phyloP scores from a whole-genome alignment of 2,329 filamentous ascomycete genomes.

The Alternaria sp. region DNA sequence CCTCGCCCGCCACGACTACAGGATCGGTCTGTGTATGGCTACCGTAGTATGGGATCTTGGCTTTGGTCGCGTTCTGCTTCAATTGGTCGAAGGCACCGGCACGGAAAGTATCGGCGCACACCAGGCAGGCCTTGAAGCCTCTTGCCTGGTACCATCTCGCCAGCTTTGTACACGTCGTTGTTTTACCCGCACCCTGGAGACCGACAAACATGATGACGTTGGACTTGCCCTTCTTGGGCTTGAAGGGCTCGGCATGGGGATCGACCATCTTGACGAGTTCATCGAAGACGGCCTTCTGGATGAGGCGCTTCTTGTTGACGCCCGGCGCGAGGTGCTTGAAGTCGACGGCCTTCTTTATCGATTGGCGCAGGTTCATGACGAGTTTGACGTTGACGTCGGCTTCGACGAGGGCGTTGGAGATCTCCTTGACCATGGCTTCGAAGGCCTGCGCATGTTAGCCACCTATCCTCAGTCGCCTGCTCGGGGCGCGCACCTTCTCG shows the following conservation, averaged over 20 bases:
- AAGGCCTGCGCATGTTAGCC: constrained; percentile 72
- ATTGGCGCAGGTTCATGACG: constrained; percentile 88
- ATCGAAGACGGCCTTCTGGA: constrained; percentile 97
- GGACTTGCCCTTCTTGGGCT: constrained; percentile 92
- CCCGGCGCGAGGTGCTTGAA: constrained; percentile 90
- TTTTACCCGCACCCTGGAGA: constrained; percentile 96
- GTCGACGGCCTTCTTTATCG: constrained; percentile 88
- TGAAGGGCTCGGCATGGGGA: constrained; percentile 92
- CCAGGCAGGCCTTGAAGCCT: constrained; percentile 90
- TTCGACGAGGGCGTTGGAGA: constrained; percentile 92
- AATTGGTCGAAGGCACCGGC: constrained; percentile 97
- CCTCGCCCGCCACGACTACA: constrained; percentile 89
- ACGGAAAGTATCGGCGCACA: constrained; percentile 98
- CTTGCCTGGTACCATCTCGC: constrained; percentile 92
- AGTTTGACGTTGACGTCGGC: constrained; percentile 97
- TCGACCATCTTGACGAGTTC: constrained; percentile 95
- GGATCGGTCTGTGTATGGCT: constrained; percentile 96
- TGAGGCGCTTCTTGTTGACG: constrained; percentile 97
- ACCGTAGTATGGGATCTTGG: constrained; percentile 98
- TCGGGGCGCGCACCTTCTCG: constrained; percentile 73
- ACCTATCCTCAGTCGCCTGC: constrained; percentile 14
- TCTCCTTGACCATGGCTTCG: constrained; percentile 98
- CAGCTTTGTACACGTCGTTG: constrained; percentile 96
- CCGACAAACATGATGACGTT: constrained; percentile 99
- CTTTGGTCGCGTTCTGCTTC: constrained; percentile 98